Percentiles rank a stretch among this genome's conserved stretches.
These are phyloP conservation scores for Xylariaceae sp. DNA, from an alignment of 2,329 filamentous ascomycete genomes.

Conservation along the genomic window DNA sequence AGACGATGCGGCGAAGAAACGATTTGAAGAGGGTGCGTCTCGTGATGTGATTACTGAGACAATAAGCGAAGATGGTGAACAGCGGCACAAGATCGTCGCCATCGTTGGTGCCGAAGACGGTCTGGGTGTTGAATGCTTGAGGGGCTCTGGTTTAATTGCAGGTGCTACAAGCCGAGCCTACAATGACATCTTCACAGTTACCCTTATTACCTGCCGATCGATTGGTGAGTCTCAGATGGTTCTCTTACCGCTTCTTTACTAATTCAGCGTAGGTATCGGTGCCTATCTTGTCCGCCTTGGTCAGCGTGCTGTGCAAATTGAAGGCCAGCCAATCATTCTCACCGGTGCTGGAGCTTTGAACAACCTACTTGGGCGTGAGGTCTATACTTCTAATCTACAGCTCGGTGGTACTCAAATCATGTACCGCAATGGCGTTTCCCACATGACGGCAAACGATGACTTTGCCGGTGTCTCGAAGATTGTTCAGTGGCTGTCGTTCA, in stretches of 20 bases:
- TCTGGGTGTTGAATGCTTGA: conserved; percentile 95
- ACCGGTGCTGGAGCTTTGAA: conserved; percentile 97
- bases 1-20: conserved; percentile 82
- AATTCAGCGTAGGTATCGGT: conserved; percentile 74
- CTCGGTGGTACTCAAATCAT: conserved; percentile 99
- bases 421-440: conserved; percentile 99
- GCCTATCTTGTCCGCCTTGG: conserved; percentile 98
- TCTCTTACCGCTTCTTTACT: conserved; percentile 28
- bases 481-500: conserved; percentile 96
- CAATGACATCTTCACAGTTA: conserved; percentile 98
- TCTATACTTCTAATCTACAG: conserved; percentile 98
- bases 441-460: conserved; percentile 97
- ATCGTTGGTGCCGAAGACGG: conserved; percentile 93
- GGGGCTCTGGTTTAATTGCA: conserved; percentile 96
- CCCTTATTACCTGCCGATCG: conserved; percentile 94
- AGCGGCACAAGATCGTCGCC: conserved; percentile 90
- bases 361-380: conserved; percentile 96
- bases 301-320: conserved; percentile 97
- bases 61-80: conserved; percentile 84
- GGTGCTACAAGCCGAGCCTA: conserved; percentile 97
- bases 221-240: conserved; percentile 68
- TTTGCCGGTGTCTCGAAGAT: conserved; percentile 98
- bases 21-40: conserved; percentile 78
- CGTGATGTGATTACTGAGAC: conserved; percentile 87
- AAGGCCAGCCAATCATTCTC: conserved; percentile 97